phyloP scores from a whole-genome alignment of 75 land plant genomes.

The Picea sitchensis region DNA sequence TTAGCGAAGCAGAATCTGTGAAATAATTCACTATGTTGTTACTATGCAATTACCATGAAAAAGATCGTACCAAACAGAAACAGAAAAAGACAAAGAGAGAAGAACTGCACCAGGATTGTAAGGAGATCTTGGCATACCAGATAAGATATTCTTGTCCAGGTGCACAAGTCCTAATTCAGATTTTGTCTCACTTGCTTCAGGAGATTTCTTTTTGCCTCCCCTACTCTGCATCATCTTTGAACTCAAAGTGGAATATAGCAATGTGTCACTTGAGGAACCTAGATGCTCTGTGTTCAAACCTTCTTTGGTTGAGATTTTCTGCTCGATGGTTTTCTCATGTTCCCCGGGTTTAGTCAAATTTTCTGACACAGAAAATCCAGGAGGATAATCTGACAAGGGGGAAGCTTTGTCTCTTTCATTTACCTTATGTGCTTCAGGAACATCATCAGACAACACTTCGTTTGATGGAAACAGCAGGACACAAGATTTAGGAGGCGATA shows the following conservation, averaged over 20 bases:
- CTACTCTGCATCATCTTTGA: background rate
- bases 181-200: background rate
- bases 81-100: background rate
- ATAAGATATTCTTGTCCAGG: background rate
- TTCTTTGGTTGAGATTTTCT: background rate
- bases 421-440: constrained; percentile 2
- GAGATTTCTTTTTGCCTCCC: background rate
- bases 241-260: background rate
- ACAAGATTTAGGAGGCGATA: constrained; percentile 72
- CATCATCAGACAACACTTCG: background rate
- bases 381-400: background rate
- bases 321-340: background rate
- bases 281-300: background rate
- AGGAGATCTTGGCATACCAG: background rate
- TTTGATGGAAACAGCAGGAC: constrained; percentile 43
- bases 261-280: background rate
- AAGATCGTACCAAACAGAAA: background rate
- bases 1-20: background rate
- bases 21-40: background rate
- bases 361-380: background rate
- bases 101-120: background rate
- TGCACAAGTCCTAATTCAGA: background rate
- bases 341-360: background rate
- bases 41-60: background rate
- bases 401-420: background rate